Percentiles rank a stretch among this genome's conserved stretches.
Conservation (phyloP, 2,329 filamentous ascomycete genomes). For the Trichophyton verrucosum region DNA sequence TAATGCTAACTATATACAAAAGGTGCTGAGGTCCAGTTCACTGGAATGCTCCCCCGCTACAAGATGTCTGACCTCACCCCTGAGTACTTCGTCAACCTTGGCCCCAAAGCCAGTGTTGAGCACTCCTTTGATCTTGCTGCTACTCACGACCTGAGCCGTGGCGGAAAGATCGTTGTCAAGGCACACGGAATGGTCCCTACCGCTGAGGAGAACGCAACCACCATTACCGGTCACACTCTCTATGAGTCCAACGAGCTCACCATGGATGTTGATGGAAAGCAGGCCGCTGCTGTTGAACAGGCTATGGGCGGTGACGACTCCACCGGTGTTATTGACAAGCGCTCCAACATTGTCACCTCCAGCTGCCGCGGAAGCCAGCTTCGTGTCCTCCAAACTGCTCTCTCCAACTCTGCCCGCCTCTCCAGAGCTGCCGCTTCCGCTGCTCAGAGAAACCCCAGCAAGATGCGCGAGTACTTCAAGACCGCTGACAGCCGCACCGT, state of each 20-base stretch:
- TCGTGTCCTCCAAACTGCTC: slow-evolving; percentile 37
- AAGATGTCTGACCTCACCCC: slow-evolving; percentile 1
- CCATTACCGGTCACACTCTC: slow-evolving; percentile 42
- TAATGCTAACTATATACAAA: neutral
- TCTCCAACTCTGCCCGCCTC: slow-evolving; percentile 41
- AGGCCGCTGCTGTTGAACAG: slow-evolving; percentile 41
- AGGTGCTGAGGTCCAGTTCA: slow-evolving; percentile 8
- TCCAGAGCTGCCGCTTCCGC: slow-evolving; percentile 43
- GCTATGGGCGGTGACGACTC: slow-evolving; percentile 25
- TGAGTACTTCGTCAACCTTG: slow-evolving; percentile 5
- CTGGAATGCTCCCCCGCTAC: slow-evolving; percentile 4
- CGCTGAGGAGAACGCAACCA: slow-evolving; percentile 27
- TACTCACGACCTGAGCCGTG: slow-evolving; percentile 7
- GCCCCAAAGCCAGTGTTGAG: slow-evolving; percentile 7
- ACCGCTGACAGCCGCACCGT: slow-evolving; percentile 37
- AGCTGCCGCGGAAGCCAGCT: slow-evolving; percentile 43
- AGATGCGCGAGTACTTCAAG: slow-evolving; percentile 54
- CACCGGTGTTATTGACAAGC: slow-evolving; percentile 5
- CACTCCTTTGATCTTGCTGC: slow-evolving; percentile 8
- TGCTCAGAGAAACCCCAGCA: slow-evolving; percentile 29
- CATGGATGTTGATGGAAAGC: slow-evolving; percentile 44
- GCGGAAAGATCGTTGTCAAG: slow-evolving; percentile 6
- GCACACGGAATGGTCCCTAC: slow-evolving; percentile 6
- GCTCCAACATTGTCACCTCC: slow-evolving; percentile 24
- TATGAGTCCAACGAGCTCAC: slow-evolving; percentile 49